Evolutionary conservation across 495 filamentous ascomycete genomes (phyloP).

Genomic region (Neurospora sp.): DNA sequence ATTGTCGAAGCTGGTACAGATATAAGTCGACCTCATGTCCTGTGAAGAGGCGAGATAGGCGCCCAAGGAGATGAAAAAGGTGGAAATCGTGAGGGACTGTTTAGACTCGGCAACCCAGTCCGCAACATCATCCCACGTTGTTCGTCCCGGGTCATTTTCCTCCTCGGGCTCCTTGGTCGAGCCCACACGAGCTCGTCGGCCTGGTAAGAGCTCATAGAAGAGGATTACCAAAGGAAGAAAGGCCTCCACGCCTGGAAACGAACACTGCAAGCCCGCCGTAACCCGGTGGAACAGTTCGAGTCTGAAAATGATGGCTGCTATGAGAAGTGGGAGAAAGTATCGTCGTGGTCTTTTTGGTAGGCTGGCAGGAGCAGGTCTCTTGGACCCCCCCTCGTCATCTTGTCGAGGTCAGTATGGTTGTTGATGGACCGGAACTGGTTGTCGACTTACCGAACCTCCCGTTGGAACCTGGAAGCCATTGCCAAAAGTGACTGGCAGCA

Average conservation of each 20-base stretch:
- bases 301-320: conserved; percentile 30
- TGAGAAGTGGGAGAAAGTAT: conserved; percentile 29
- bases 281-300: conserved; percentile 31
- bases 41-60: conserved; percentile 14
- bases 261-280: conserved; percentile 26
- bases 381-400: conserved; percentile 28
- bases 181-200: conserved; percentile 14
- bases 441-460: conserved; percentile 31
- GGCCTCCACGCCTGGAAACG: conserved; percentile 31
- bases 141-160: conserved; percentile 28
- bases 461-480: conserved; percentile 36
- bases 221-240: conserved; percentile 30
- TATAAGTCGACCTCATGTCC: conserved; percentile 27
- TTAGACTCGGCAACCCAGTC: conserved; percentile 25
- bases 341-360: conserved; percentile 33
- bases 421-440: not conserved
- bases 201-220: conserved; percentile 27
- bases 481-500: conserved; percentile 27
- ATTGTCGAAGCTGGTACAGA: conserved; percentile 30
- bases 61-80: conserved; percentile 23
- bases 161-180: conserved; percentile 12
- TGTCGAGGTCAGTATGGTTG: not conserved
- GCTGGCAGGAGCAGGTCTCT: conserved; percentile 20
- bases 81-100: conserved; percentile 15
- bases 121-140: conserved; percentile 25